These are phyloP conservation scores for Alternaria atra DNA, from an alignment of 2,329 filamentous ascomycete species.

Conservation along the genomic window DNA sequence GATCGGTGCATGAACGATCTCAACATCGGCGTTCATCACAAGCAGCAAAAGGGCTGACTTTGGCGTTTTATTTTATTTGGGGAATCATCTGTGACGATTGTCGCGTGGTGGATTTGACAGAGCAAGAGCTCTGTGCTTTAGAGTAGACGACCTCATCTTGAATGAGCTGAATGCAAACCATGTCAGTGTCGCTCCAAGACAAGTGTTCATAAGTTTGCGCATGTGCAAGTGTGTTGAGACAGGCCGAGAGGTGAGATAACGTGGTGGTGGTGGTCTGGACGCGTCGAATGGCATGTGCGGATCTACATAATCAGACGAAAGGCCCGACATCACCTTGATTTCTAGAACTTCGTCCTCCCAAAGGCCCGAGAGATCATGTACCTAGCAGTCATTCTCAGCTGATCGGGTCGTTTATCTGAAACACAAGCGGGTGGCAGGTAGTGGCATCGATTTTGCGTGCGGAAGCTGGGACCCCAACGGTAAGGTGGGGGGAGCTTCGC, in stretches of 20 bases:
- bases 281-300: background rate
- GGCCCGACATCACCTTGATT: background rate
- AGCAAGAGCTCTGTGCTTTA: slow-evolving; percentile 2
- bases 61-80: slow-evolving; percentile 13
- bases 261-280: background rate
- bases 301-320: background rate
- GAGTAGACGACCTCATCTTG: slow-evolving; percentile 2
- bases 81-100: slow-evolving; percentile 1
- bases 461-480: background rate
- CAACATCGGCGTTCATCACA: slow-evolving; percentile 52
- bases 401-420: background rate
- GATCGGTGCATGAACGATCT: slow-evolving; percentile 45
- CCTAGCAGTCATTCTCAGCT: background rate
- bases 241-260: background rate
- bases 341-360: background rate
- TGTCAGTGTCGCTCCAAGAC: background rate
- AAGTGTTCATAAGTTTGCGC: background rate
- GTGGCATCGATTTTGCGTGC: background rate
- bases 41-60: slow-evolving; percentile 23
- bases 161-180: background rate
- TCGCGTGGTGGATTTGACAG: background rate
- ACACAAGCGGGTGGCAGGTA: background rate
- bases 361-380: background rate
- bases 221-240: background rate
- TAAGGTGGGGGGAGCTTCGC: background rate